A percentile compares a stretch with the other conserved stretches of the same genome.
Evolutionary conservation across 2,329 filamentous ascomycete genomes (phyloP).

Genomic region (Corinectria fuckeliana): DNA sequence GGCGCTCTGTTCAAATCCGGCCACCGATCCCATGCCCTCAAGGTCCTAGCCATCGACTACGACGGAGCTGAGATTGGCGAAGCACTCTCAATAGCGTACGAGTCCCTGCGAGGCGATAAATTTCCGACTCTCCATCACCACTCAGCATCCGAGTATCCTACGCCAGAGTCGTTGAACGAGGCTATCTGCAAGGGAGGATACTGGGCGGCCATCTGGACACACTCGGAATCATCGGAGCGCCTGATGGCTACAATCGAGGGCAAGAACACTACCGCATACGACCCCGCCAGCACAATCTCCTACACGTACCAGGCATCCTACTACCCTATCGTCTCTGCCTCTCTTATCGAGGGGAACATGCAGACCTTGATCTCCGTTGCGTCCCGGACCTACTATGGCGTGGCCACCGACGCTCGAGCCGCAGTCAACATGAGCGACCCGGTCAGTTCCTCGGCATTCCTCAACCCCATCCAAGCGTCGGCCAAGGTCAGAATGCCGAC

Average conservation of each 20-base stretch:
- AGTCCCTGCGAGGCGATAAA: slow-evolving; percentile 35
- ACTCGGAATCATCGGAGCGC: slow-evolving; percentile 40
- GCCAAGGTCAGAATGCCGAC: slow-evolving; percentile 41
- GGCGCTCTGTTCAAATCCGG: slow-evolving; percentile 39
- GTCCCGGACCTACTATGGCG: slow-evolving; percentile 36
- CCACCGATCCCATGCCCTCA: slow-evolving; percentile 33
- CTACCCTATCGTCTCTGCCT: slow-evolving; percentile 42
- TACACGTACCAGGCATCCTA: slow-evolving; percentile 47
- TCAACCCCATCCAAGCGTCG: slow-evolving; percentile 43
- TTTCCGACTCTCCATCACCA: slow-evolving; percentile 44
- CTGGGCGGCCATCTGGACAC: slow-evolving; percentile 47
- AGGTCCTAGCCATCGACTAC: slow-evolving; percentile 41
- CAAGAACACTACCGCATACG: slow-evolving; percentile 36
- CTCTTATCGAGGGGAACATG: slow-evolving; percentile 39
- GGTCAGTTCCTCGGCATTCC: slow-evolving; percentile 39
- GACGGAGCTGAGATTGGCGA: slow-evolving; percentile 43
- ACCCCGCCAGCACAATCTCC: slow-evolving; percentile 41
- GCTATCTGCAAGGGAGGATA: slow-evolving; percentile 45
- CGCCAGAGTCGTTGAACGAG: slow-evolving; percentile 35
- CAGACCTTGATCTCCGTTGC: slow-evolving; percentile 36
- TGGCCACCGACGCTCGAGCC: slow-evolving; percentile 29
- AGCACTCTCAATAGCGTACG: slow-evolving; percentile 43
- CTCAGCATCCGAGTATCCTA: slow-evolving; percentile 34
- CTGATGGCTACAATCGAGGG: slow-evolving; percentile 39
- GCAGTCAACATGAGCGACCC: slow-evolving; percentile 33